Base-by-base conservation (phyloP, 805 yeast species). In the Metahyphopichia silvanorum region DNA sequence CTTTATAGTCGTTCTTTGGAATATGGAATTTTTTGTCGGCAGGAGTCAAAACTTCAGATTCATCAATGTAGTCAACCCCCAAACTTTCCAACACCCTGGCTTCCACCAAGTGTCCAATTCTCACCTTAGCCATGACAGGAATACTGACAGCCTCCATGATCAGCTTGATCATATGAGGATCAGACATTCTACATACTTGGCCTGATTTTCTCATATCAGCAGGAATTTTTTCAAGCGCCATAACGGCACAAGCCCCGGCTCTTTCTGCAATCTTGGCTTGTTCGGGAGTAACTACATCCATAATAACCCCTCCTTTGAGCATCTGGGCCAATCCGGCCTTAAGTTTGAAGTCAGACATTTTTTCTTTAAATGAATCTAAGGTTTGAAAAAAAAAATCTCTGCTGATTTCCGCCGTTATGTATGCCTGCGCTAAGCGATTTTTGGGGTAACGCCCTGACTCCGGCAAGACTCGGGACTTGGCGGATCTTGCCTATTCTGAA, bases 161-260 rank as follows among this genome's bases (percentile, higher is more conserved):
- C 13, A 73, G 79, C 52, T 72, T 66, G 58, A 85, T 81, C 85
- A 85, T 77, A 45, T 79, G 65, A 2, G 94, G 94, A 53, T 85
- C 94, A 14, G 86, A 77, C 94, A 85, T 85, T 48, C 94, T 74
- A 38, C 91, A 85, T 31, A 85, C 93, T 36, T 83, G 82, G 31
- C 91, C 91, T 33, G 82, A 76, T 41, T 76, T 79, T 51, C 93
- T 74, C 76, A 85, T 85, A 53, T 85, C 93, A 6, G 93, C 87
- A 8, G 94, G 94, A 37, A 85, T 86, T 46, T 82, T 66, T 61
- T 85, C 94, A 43, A 85, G 68, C 4, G 94, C 94, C 94, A 85
- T 85, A 15, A 85, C 94, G 10, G 94, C 91, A 62, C 86, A 82
- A 10, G 94, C 94, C 39, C 94, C 94, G 3, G 94, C 91, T 34